These are phyloP conservation scores for Aciculosporium take DNA, from an alignment of 2,329 filamentous ascomycete genomes.

Conservation along the genomic window DNA sequence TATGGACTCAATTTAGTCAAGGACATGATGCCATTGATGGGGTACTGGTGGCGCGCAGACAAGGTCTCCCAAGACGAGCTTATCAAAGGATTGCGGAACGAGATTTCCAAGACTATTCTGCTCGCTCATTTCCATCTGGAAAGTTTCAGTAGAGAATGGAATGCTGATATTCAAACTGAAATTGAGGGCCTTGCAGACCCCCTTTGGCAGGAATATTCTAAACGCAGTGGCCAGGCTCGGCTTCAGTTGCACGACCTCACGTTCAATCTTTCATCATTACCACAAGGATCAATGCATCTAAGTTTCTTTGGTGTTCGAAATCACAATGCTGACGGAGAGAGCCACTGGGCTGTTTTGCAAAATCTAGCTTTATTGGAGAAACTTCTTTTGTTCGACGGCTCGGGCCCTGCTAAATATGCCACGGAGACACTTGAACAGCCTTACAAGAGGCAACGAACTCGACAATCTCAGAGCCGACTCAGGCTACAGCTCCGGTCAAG, in stretches of 20 bases:
- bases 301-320: conserved; percentile 38
- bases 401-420: conserved; percentile 11
- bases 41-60: conserved; percentile 64
- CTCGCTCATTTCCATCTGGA: conserved; percentile 50
- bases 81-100: conserved; percentile 53
- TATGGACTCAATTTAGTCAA: conserved; percentile 46
- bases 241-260: conserved; percentile 66
- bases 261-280: conserved; percentile 34
- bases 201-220: conserved; percentile 67
- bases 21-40: conserved; percentile 55
- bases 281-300: conserved; percentile 31
- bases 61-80: conserved; percentile 45
- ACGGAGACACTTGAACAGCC: conserved; percentile 29
- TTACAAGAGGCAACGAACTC: conserved; percentile 36
- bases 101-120: conserved; percentile 61
- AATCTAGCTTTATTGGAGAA: conserved; percentile 43
- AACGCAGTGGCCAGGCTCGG: conserved; percentile 52
- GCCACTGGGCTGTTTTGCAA: conserved; percentile 46
- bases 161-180: conserved; percentile 26
- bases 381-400: conserved; percentile 22
- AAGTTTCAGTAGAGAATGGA: conserved; percentile 32
- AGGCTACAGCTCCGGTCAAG: conserved; percentile 32
- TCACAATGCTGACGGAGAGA: conserved; percentile 40
- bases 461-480: conserved; percentile 29
- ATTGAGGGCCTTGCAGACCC: conserved; percentile 54